Evolutionary conservation across 257 asterid species (phyloP).

Genomic region (Ballota nigra): DNA sequence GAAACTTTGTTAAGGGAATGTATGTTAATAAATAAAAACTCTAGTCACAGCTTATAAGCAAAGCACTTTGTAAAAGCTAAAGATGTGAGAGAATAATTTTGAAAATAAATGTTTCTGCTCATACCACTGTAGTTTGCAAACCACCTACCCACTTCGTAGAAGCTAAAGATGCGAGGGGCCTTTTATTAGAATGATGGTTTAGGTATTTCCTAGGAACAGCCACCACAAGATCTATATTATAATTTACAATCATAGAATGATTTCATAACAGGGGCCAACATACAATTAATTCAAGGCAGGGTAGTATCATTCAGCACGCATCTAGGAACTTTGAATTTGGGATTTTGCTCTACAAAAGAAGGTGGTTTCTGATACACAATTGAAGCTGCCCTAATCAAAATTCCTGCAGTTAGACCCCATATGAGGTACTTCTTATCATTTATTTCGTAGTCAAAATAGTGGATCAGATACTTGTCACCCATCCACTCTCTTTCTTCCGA

Average conservation of each 20-base stretch:
- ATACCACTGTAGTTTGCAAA: too few species aligned
- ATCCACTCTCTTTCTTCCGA: conserved; percentile 82
- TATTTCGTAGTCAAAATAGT: conserved; percentile 64
- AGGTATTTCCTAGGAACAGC: not conserved
- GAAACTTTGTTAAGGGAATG: too few species aligned
- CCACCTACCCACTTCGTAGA: too few species aligned
- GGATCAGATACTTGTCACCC: conserved; percentile 74
- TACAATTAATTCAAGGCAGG: conserved; percentile 34
- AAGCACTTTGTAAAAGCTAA: too few species aligned
- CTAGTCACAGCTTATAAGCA: too few species aligned
- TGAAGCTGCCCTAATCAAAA: conserved; percentile 87
- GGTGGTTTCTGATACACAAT: conserved; percentile 82
- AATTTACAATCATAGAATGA: not conserved
- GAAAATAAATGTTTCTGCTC: too few species aligned
- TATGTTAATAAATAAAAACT: too few species aligned
- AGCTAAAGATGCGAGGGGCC: too few species aligned
- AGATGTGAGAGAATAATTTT: too few species aligned
- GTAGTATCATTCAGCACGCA: conserved; percentile 45
- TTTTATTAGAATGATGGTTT: not conserved
- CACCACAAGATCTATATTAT: not conserved
- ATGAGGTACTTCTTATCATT: conserved; percentile 56
- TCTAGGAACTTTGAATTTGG: conserved; percentile 62
- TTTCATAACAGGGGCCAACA: not conserved
- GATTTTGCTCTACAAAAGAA: conserved; percentile 72
- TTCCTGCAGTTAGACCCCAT: conserved; percentile 97